phyloP scores from a whole-genome alignment of 306 rosid genomes.

The Sindora glabra region DNA sequence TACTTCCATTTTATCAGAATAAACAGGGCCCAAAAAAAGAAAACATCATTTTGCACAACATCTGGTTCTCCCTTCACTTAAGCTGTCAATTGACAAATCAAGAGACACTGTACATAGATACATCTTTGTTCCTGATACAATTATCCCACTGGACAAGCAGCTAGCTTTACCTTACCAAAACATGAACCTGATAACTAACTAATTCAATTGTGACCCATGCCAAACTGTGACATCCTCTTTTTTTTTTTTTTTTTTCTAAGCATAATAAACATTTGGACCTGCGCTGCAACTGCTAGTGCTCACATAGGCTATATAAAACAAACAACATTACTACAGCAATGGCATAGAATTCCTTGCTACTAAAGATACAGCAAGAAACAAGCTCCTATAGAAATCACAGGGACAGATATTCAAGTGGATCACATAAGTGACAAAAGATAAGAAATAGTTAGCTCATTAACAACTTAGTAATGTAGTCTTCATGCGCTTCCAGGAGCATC shows the following conservation, averaged over 20 bases:
- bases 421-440: conserved; percentile 13
- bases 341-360: conserved; percentile 15
- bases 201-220: too few species aligned
- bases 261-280: conserved; percentile 16
- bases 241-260: too few species aligned
- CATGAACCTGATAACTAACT: too few species aligned
- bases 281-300: conserved; percentile 17
- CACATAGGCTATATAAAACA: conserved; percentile 9
- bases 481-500: conserved; percentile 87
- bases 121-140: too few species aligned
- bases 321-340: neutral
- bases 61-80: neutral
- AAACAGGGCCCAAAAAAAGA: too few species aligned
- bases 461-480: conserved; percentile 17
- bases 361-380: conserved; percentile 23
- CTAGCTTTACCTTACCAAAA: too few species aligned
- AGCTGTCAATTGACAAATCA: conserved; percentile 9
- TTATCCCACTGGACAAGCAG: too few species aligned
- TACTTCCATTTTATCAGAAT: too few species aligned
- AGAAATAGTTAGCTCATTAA: neutral
- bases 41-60: conserved; percentile 2
- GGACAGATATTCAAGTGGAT: neutral
- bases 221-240: too few species aligned
- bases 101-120: conserved; percentile 22
- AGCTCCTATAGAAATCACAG: conserved; percentile 5